Evolutionary conservation across 345 rosid species (phyloP).

Genomic region (Abelmoschus esculentus): DNA sequence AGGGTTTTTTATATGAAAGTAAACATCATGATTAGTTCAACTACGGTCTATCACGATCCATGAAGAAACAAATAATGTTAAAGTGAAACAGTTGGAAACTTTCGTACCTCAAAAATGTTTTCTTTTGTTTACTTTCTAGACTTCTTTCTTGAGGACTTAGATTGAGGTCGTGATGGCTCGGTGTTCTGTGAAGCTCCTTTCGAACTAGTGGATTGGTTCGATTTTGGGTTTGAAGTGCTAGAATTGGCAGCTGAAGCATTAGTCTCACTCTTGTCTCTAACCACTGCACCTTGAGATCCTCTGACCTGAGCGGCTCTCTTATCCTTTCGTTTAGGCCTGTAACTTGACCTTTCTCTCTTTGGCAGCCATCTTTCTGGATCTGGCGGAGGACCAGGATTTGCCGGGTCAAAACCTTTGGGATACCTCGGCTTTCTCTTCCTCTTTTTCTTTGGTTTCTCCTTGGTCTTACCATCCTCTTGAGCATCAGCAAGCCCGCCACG

Average conservation of each 20-base stretch:
- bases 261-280: conserved; percentile 59
- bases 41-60: not conserved
- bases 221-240: conserved; percentile 26
- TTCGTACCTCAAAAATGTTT: not conserved
- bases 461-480: conserved; percentile 53
- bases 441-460: conserved; percentile 82
- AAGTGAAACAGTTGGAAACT: not conserved
- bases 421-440: conserved; percentile 97
- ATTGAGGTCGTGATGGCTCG: conserved; percentile 53
- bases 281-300: conserved; percentile 73
- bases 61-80: not conserved
- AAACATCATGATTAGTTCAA: not conserved
- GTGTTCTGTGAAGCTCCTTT: conserved; percentile 37
- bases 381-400: conserved; percentile 94
- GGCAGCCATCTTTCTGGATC: conserved; percentile 99
- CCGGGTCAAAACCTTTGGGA: conserved; percentile 89
- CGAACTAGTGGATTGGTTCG: conserved; percentile 35
- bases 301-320: conserved; percentile 92
- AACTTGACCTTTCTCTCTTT: conserved; percentile 89
- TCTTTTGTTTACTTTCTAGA: conserved; percentile 48
- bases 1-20: not conserved
- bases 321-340: conserved; percentile 84
- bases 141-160: conserved; percentile 89
- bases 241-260: conserved; percentile 27
- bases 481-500: conserved; percentile 20